Base-by-base conservation (phyloP, 2,329 filamentous ascomycete genomes). In the Fusarium robinianum region DNA sequence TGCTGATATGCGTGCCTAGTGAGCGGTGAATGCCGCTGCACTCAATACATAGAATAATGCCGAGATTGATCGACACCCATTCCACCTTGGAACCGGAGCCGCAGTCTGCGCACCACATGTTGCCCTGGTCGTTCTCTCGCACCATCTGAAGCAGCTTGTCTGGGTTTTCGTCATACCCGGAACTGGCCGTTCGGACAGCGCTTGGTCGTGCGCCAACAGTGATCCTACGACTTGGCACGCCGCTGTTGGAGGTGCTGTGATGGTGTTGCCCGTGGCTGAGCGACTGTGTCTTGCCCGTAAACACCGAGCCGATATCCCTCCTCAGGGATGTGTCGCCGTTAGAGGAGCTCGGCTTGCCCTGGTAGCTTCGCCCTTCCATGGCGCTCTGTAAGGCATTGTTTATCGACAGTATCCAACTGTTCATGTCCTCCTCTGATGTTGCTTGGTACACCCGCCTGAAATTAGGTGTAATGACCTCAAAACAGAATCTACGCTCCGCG, bases 11-110 rank as follows among this genome's bases (percentile, higher is more conserved):
- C 2, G 94, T 99, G 9, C 94, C 94, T 4, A 99, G 78, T 1
- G 92, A 97, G 27, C 94, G 84, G 69, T 99, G 94, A 50, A 99
- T 96, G 52, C 94, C 94, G 65, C 91, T 96, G 71, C 94, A 99
- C 68, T 99, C 92, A 65, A 96, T 96, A 72, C 94, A 99, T 14
- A 99, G 79, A 40, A 99, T 85, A 47, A 99, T 96, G 31, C 89
- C 94, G 5, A 99, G 78, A 62, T 99, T 99, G 70, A 99, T 96
- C 0, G 94, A 97, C 18, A 97, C 94, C 94, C 94, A 99, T 68
- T 99, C 94, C 15, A 96, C 91, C 72, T 96, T 97, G 63, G 84
- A 81, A 22, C 87, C 86, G 6, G 90, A 95, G 8, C 89, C 88
- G 64, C 94, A 99, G 67, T 99, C 94, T 11, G 94, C 94, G 65